phyloP scores from a whole-genome alignment of 306 rosid genomes.

The Castanea mollissima region DNA sequence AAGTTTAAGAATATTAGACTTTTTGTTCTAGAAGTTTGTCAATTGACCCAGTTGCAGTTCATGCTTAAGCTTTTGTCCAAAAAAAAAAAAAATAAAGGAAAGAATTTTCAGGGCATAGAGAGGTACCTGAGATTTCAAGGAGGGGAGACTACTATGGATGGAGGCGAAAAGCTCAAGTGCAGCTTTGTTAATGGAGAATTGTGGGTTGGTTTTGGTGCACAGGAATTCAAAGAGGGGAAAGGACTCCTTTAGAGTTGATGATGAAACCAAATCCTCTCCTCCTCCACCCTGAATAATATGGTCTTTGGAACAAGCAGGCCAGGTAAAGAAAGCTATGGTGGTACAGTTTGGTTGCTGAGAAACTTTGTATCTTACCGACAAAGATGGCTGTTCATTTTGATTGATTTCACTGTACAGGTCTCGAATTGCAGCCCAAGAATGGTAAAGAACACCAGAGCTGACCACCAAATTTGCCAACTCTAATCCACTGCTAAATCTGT shows the following conservation, averaged over 20 bases:
- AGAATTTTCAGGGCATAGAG: neutral
- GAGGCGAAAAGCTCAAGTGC: constrained; percentile 25
- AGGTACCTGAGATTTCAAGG: constrained; percentile 35
- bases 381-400: neutral
- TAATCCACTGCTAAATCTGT: constrained; percentile 57
- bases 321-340: constrained; percentile 40
- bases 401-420: neutral
- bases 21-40: neutral
- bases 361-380: neutral
- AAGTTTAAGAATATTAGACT: too few species aligned
- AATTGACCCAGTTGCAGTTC: neutral
- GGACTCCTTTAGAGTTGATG: constrained; percentile 10
- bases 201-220: constrained; percentile 4
- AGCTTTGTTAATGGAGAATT: constrained; percentile 34
- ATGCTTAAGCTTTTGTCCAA: neutral
- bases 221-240: constrained; percentile 47
- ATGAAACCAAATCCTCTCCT: constrained; percentile 18
- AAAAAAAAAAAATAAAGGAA: neutral
- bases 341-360: neutral
- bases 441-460: constrained; percentile 29
- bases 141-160: neutral
- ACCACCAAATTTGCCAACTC: constrained; percentile 32
- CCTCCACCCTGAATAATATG: neutral
- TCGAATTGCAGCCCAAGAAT: constrained; percentile 29
- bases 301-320: neutral